These are phyloP conservation scores for Aspergillus nidulans DNA, from an alignment of 495 filamentous ascomycete species.

Conservation along the genomic window DNA sequence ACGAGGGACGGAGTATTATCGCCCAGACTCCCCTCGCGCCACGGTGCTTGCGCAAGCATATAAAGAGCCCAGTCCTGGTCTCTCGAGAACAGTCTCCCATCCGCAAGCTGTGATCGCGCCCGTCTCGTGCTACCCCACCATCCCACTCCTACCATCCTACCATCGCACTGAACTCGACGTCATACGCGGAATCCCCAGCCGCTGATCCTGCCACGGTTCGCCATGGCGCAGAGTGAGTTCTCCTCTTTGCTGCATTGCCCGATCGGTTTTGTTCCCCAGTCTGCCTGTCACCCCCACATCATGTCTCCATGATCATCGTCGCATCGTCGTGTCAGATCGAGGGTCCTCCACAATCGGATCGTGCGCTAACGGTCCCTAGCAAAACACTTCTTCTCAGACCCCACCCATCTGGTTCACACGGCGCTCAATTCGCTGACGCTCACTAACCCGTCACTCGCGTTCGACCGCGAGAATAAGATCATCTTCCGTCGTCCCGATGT, in stretches of 20 bases:
- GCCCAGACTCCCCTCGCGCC: constrained; percentile 5
- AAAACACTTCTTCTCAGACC: constrained; percentile 93
- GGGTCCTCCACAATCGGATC: not conserved
- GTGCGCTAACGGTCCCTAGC: constrained; percentile 30
- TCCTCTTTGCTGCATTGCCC: too few relatives aligned
- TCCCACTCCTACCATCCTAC: too few relatives aligned
- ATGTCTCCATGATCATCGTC: not conserved
- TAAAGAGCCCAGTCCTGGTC: not conserved
- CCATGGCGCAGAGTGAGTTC: constrained; percentile 24
- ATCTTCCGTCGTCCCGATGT: constrained; percentile 68
- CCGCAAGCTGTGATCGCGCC: not conserved
- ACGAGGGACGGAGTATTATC: constrained; percentile 8
- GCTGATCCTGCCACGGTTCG: constrained; percentile 15
- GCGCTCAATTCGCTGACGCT: constrained; percentile 74
- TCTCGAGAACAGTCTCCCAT: not conserved
- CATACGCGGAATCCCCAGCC: constrained; percentile 11
- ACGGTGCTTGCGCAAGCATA: not conserved
- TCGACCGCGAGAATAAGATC: constrained; percentile 80
- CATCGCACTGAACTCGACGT: constrained; percentile 11
- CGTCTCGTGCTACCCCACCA: constrained; percentile 5
- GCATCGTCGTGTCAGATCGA: too few relatives aligned
- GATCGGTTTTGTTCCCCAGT: not conserved
- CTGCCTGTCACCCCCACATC: not conserved
- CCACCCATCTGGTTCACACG: constrained; percentile 70
- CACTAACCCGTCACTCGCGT: constrained; percentile 79